Base-by-base conservation (phyloP, 2,329 filamentous ascomycete species). In the Pezicula carpinea region DNA sequence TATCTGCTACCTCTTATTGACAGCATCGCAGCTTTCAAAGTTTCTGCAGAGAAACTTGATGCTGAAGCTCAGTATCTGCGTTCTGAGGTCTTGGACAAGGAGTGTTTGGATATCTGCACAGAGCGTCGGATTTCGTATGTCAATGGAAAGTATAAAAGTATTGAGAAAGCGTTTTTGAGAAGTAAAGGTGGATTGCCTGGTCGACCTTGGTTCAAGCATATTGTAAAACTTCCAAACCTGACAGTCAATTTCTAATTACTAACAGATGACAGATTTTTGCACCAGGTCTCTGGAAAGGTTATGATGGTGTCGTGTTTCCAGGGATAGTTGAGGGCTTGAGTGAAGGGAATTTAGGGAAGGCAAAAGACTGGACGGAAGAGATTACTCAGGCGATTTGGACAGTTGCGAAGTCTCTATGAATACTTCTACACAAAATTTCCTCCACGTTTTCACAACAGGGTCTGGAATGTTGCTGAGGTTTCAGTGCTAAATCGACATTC, bases 201-300 rank as follows among this genome's bases (percentile, higher is more conserved):
- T 14, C 18, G 38, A n/a, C 38, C 38, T 13, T 40, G 38, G 38
- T 40, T 40, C 38, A 40, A 40, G 18, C 38, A 40, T 23, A 40
- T 40, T 21, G 38, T 40, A 40, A 40, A 22, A 21, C 22, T 15
- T 19, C 13, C 13, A 6, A 5, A 5, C 7, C 18, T 21, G 15
- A 6, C 15, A 18, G 10, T 38, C 38, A 11, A n/a, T 18, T 23
- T 40, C 10, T 26, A 2, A 19, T n/a, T 40, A 19, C 38, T 40
- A 40, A 40, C 6, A 4, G 11, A 10, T 15, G 13, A 10, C 8
- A 40, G 38, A 40, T 40, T 40, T 40, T 22, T 14, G 38, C 38
- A 6, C 38, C 38, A 23, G 38, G 38, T 3, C 22, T 40, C 8
- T 40, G 38, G 38, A 40, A 40, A 40, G 38, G 38, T 14, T 40